Percentiles rank a stretch among this genome's conserved stretches.
These are phyloP conservation scores for Euphorbia pulcherrima DNA, from an alignment of 345 rosid genomes.

Conservation along the genomic window DNA sequence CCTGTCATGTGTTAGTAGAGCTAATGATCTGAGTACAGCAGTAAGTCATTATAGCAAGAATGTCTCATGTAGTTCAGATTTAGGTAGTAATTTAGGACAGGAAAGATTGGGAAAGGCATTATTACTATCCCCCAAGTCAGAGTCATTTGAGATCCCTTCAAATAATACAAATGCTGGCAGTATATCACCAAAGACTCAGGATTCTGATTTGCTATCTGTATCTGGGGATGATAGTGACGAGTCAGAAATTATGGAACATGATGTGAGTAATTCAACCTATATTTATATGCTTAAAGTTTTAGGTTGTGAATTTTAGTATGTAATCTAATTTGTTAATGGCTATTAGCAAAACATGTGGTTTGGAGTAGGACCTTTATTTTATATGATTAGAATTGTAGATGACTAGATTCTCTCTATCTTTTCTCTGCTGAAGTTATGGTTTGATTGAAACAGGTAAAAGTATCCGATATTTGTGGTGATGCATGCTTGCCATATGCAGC, in stretches of 20 bases:
- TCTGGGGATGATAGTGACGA: slow-evolving; percentile 67
- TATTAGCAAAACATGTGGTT: background rate
- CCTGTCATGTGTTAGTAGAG: slow-evolving; percentile 42
- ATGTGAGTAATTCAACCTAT: slow-evolving; percentile 55
- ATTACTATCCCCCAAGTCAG: slow-evolving; percentile 32
- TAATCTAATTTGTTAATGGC: background rate
- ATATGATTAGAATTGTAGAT: background rate
- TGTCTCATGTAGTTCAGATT: slow-evolving; percentile 36
- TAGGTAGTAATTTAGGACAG: slow-evolving; percentile 39
- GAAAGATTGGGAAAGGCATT: slow-evolving; percentile 38
- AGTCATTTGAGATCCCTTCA: slow-evolving; percentile 29
- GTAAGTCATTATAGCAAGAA: slow-evolving; percentile 29
- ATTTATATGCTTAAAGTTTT: too few species aligned
- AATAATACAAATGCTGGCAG: slow-evolving; percentile 26
- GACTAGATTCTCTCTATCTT: too few species aligned
- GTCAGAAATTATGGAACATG: slow-evolving; percentile 77
- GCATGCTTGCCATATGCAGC: slow-evolving; percentile 92
- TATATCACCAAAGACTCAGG: slow-evolving; percentile 28
- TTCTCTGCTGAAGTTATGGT: background rate
- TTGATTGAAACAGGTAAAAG: slow-evolving; percentile 73
- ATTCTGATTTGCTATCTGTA: slow-evolving; percentile 34
- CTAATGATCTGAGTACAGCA: slow-evolving; percentile 28
- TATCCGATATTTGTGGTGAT: slow-evolving; percentile 98
- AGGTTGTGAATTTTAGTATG: background rate
- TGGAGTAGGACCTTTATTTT: background rate